Evolutionary conservation across 768 basidiomycete genomes (phyloP).

Genomic region (Lactarius sp.): DNA sequence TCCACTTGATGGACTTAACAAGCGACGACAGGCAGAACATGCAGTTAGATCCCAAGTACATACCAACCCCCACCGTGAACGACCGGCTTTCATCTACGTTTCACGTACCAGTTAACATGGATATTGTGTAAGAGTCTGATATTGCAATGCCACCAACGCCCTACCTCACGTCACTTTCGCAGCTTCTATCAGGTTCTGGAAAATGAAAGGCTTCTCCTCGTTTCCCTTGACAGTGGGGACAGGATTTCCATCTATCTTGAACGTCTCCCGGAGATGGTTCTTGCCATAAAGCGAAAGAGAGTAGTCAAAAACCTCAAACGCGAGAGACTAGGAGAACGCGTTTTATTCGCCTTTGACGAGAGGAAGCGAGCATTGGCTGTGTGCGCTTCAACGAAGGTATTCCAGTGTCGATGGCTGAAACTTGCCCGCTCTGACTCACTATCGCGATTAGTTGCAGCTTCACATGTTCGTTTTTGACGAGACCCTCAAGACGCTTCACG

Average conservation of each 20-base stretch:
- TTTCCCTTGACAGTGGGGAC: neutral
- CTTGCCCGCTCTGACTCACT: neutral
- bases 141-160: no score
- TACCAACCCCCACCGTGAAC: conserved; percentile 13
- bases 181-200: conserved; percentile 20
- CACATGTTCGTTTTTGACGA: conserved; percentile 48
- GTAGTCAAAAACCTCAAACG: conserved; percentile 32
- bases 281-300: neutral
- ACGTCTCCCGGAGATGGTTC: neutral
- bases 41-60: neutral
- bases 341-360: conserved; percentile 49
- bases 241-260: conserved; percentile 14
- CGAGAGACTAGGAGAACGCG: conserved; percentile 43
- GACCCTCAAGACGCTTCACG: conserved; percentile 37
- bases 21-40: conserved; percentile 9
- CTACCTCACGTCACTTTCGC: neutral
- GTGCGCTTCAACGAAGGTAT: conserved; percentile 41
- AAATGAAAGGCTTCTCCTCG: conserved; percentile 16
- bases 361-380: conserved; percentile 45
- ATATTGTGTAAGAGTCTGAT: neutral
- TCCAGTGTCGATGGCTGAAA: neutral
- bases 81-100: conserved; percentile 2
- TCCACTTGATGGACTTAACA: neutral
- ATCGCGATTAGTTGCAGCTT: conserved; percentile 31
- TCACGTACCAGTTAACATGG: neutral